A percentile compares a stretch with the other conserved stretches of the same genome.
These are phyloP conservation scores for Fallopia convolvulus DNA, from an alignment of 148 eudicot genomes.

Conservation along the genomic window DNA sequence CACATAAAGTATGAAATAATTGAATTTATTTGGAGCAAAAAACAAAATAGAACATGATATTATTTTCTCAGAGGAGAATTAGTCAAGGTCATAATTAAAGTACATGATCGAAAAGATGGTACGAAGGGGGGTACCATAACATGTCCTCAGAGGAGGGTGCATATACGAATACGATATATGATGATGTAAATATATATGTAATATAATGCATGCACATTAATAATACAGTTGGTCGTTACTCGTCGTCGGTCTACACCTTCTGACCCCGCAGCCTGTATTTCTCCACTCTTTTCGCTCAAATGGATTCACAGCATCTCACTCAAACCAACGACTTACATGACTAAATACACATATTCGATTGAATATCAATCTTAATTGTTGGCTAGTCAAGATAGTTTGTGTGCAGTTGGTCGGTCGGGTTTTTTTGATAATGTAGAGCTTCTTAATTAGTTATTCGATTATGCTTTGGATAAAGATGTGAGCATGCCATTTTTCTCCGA, in stretches of 20 bases:
- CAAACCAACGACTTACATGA: neutral
- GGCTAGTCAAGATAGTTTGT: neutral
- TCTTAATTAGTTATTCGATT: no score
- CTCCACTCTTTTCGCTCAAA: neutral
- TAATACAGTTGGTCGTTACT: neutral
- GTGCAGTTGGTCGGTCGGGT: no score
- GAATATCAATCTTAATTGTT: neutral
- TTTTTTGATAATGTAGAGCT: no score
- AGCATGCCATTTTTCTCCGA: no score
- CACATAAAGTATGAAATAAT: neutral
- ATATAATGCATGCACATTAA: neutral
- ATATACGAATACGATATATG: neutral
- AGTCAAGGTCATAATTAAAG: neutral
- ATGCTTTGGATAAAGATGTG: no score
- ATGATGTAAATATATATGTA: neutral
- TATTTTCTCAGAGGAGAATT: neutral
- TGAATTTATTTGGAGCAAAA: neutral
- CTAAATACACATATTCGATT: neutral
- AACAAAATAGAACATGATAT: neutral
- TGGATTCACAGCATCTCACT: neutral
- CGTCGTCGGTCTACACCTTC: no score
- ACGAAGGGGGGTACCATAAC: neutral
- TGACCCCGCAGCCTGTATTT: neutral
- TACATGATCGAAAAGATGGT: slow-evolving; percentile 2
- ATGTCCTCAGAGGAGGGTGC: neutral